Base-by-base conservation (phyloP, 2,329 filamentous ascomycete genomes). In the Ophiocordyceps camponoti-saundersi region DNA sequence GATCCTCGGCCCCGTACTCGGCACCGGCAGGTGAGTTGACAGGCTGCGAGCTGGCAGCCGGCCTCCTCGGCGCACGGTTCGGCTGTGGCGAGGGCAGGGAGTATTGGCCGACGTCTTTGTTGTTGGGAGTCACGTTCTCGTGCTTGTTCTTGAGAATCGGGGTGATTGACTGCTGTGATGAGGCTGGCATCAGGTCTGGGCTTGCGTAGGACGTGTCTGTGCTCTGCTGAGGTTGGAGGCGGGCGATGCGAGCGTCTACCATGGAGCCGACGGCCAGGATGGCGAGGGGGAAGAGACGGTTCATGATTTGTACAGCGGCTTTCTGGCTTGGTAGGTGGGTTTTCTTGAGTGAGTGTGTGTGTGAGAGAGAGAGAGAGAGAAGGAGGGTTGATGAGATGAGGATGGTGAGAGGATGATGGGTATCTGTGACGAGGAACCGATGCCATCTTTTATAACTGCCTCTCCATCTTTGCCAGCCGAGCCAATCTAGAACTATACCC, bases 181-280 rank as follows among this genome's bases (percentile, higher is more conserved):
- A 10, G 18, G 36, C 16, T 16, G 8, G 15, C 18, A 6, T 16
- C 7, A 39, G 16, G 16, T 10, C 6, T 18, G 5, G n/a, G 36
- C 10, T 39, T 10, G 16, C 16, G 16, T 39, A 39, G 36, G n/a
- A 39, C 6, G n/a, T 18, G 36, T 39, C 36, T 10, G 36, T 20
- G 16, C 36, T 20, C 13, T 48, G 49, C 44, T 53, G 54, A 22
- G 52, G 39, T 10, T 51, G 47, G 18, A 56, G 44, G 30, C 52
- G 51, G 29, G 51, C 50, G 32, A 57, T 51, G 16, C 52, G 54
- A 42, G 59, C 61, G 18, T 60, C 52, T 7, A 51, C 52, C n/a
- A 57, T 21, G 39, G 56, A 48, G 18, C 54, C 52, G 36, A 58
- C 48, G 29, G 54, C 57, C 50, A 64, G 47, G 26, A 56, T 22